phyloP scores from a whole-genome alignment of 2,329 filamentous ascomycete species.

The Aspergillus ruber region DNA sequence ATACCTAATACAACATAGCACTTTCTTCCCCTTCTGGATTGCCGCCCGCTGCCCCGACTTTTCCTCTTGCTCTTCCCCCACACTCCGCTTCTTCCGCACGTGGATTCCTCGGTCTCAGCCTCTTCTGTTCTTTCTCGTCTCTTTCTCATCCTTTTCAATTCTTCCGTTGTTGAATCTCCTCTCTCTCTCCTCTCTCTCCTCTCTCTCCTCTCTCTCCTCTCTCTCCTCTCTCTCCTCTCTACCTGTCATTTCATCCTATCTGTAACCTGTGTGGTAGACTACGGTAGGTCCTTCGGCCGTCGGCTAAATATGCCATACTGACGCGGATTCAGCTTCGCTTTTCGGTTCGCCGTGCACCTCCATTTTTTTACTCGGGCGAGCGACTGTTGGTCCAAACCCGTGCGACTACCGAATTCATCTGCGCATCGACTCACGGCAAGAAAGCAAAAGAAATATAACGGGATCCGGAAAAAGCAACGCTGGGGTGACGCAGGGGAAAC shows the following conservation, averaged over 20 bases:
- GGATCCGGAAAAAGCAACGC: no score
- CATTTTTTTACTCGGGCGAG: no score
- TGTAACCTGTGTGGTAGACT: no score
- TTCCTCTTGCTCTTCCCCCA: constrained; percentile 23
- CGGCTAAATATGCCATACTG: constrained; percentile 9
- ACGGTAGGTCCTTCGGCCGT: background rate
- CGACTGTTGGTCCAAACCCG: no score
- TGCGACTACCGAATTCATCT: no score
- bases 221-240: background rate
- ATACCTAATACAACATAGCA: background rate
- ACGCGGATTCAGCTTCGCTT: constrained; percentile 4
- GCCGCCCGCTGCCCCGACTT: constrained; percentile 26
- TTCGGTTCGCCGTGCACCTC: no score
- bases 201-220: background rate
- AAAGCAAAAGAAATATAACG: no score
- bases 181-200: background rate
- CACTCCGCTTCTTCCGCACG: constrained; percentile 26
- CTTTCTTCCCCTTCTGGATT: constrained; percentile 9
- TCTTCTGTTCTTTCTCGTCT: constrained; percentile 1
- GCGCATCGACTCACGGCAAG: no score
- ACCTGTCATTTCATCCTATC: no score
- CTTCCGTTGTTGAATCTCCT: constrained; percentile 3
- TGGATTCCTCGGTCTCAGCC: background rate
- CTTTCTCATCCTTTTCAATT: constrained; percentile 1
- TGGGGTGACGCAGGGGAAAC: no score